Base-by-base conservation (phyloP, 495 filamentous ascomycete species). In the Penicillium psychrofluorescens region DNA sequence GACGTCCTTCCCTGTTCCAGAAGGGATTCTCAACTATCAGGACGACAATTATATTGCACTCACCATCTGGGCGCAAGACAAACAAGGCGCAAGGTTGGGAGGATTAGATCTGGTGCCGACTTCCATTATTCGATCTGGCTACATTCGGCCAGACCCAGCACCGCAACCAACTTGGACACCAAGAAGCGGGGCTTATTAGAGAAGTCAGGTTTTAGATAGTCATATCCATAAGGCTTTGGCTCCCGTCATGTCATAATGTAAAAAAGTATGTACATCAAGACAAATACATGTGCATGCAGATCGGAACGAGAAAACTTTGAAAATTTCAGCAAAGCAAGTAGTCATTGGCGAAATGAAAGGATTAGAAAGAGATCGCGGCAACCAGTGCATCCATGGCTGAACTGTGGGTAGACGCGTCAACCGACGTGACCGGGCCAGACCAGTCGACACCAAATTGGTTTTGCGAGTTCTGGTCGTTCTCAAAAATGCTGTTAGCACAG, bases 351-450 rank as follows among this genome's bases (percentile, higher is more conserved):
- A 28, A 16, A 35, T 11, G 33, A 31, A 36, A 46, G 30, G 7
- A 36, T 41, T 28, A 36, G 34, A 72, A 56, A 22, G 61, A 70
- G 45, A 77, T 66, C 6, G 81, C 85, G 11, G 81, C 86, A 30
- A 90, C 78, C 28, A 90, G 52, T 22, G 78, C 77, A 60, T 88
- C 85, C 58, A 85, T 61, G 0, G 81, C 84, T 4, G 79, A 80
- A 47, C 76, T 77, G 29, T 90, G 85, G 15, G 77, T 83, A 8
- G 79, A 74, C 6, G 77, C 71, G 45, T 66, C 70, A 2, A 67
- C 70, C 7, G 51, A 36, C 8, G 45, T 47, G 22, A 69, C 71
- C 7, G 80, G 80, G 1, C 84, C 78, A 32, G 70, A 53, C 83
- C 84, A 85, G 40, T 65, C 63, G 8, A 78, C 62, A 32, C 69